Evolutionary conservation across 371 early-diverging fungal genomes (phyloP).

Genomic region (Gilbertella persicaria): DNA sequence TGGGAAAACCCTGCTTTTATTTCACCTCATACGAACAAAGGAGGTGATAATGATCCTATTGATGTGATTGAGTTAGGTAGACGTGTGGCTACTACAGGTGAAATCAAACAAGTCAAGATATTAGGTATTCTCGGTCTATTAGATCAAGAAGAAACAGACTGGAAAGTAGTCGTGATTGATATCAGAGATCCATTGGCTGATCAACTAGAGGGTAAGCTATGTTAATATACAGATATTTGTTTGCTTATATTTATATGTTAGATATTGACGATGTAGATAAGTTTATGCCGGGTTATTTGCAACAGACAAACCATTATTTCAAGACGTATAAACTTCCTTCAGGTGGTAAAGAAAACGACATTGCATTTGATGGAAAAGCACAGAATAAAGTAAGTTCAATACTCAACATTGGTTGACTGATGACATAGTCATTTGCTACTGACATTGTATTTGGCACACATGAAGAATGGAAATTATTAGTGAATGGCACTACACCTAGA

Average conservation of each 20-base stretch:
- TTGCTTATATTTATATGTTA: constrained; percentile 1
- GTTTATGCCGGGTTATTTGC: constrained; percentile 82
- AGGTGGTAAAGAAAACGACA: constrained; percentile 86
- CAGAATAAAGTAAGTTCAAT: constrained; percentile 63
- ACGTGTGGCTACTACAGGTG: constrained; percentile 37
- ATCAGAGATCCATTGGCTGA: constrained; percentile 84
- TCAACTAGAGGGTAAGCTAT: constrained; percentile 70
- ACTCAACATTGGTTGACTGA: background rate
- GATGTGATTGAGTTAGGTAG: constrained; percentile 86
- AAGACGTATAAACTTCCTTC: constrained; percentile 91
- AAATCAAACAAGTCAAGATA: constrained; percentile 90
- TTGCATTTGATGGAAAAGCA: constrained; percentile 89
- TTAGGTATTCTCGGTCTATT: constrained; percentile 93
- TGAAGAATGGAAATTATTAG: constrained; percentile 89
- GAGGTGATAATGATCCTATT: constrained; percentile 96
- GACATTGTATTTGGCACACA: constrained; percentile 88
- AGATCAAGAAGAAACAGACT: constrained; percentile 97
- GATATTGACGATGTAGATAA: constrained; percentile 90
- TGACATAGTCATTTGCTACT: constrained; percentile 72
- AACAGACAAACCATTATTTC: constrained; percentile 86
- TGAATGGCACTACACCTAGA: constrained; percentile 64
- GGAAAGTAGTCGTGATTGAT: constrained; percentile 96
- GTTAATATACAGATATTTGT: background rate
- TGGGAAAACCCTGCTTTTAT: constrained; percentile 93
- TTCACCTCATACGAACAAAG: constrained; percentile 79